These are phyloP conservation scores for Jasminum sambac DNA, from an alignment of 257 asterid species.

Conservation along the genomic window DNA sequence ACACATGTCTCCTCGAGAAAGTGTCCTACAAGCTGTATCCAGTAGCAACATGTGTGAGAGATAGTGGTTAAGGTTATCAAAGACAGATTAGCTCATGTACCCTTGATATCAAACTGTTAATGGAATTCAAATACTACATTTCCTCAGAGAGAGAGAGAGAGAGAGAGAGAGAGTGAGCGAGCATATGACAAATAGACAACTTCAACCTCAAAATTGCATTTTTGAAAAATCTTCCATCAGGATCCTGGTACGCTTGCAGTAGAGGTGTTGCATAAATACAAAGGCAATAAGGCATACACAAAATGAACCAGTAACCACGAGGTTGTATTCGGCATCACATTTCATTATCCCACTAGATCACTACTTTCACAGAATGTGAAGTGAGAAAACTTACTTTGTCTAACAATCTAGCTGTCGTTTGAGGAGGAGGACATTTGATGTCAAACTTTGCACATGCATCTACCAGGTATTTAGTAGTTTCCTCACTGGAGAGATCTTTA, in stretches of 20 bases:
- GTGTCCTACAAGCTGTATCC: conserved; percentile 78
- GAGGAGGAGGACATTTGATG: conserved; percentile 89
- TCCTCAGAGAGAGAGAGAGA: too few relatives aligned
- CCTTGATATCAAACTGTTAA: not conserved
- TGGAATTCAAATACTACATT: not conserved
- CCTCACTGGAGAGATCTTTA: conserved; percentile 73
- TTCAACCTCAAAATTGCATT: not conserved
- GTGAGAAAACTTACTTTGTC: conserved; percentile 59
- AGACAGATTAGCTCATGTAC: not conserved
- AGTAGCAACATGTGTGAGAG: not conserved
- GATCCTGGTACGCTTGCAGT: not conserved
- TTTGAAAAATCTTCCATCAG: not conserved
- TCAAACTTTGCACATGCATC: conserved; percentile 77
- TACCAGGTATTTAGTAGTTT: conserved; percentile 68
- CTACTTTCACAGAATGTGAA: not conserved
- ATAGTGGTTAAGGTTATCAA: not conserved
- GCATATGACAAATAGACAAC: not conserved
- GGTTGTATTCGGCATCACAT: not conserved
- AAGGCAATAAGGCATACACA: not conserved
- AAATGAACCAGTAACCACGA: not conserved
- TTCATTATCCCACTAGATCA: not conserved
- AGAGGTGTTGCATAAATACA: not conserved
- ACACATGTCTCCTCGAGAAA: conserved; percentile 82
- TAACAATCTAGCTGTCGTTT: conserved; percentile 76
- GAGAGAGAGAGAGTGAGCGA: too few relatives aligned